Conservation (phyloP, 805 yeast species). For the Groenewaldozyma tartarivorans region DNA sequence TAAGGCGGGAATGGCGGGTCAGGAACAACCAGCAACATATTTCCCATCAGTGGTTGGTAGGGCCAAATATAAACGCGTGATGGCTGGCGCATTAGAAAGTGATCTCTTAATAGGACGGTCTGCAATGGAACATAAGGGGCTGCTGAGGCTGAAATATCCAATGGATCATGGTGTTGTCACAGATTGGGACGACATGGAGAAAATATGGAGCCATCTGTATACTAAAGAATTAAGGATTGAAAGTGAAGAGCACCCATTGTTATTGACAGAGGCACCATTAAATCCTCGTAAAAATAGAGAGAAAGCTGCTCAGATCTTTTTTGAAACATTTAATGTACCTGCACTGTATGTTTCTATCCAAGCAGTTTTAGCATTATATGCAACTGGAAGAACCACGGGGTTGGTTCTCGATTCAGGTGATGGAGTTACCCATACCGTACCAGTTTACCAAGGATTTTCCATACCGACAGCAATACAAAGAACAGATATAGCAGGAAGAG, state of each 20-base stretch:
- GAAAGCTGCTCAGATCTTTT: slow-evolving; percentile 51
- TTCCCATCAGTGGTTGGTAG: slow-evolving; percentile 66
- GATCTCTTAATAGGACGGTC: slow-evolving; percentile 65
- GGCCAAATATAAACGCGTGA: slow-evolving; percentile 74
- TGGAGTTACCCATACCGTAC: slow-evolving; percentile 82
- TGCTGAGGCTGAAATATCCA: slow-evolving; percentile 64
- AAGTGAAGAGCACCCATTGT: slow-evolving; percentile 76
- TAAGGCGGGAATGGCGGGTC: slow-evolving; percentile 91
- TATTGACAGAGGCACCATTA: slow-evolving; percentile 83
- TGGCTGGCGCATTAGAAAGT: slow-evolving; percentile 61
- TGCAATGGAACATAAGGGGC: slow-evolving; percentile 71
- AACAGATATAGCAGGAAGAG: slow-evolving; percentile 78
- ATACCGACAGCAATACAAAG: slow-evolving; percentile 63
- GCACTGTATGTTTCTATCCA: slow-evolving; percentile 66
- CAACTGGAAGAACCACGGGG: slow-evolving; percentile 87
- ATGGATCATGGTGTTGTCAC: slow-evolving; percentile 67
- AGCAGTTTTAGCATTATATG: slow-evolving; percentile 75
- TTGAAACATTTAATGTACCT: slow-evolving; percentile 66
- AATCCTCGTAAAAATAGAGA: slow-evolving; percentile 59
- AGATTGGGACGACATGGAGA: slow-evolving; percentile 84
- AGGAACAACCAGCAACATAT: slow-evolving; percentile 61
- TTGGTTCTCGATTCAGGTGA: slow-evolving; percentile 87
- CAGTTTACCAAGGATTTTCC: slow-evolving; percentile 83
- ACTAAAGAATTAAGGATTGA: slow-evolving; percentile 45
- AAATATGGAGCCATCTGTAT: slow-evolving; percentile 64